Conservation (phyloP, 2,329 filamentous ascomycete genomes). For the Hymenoscyphus fructigenus region DNA sequence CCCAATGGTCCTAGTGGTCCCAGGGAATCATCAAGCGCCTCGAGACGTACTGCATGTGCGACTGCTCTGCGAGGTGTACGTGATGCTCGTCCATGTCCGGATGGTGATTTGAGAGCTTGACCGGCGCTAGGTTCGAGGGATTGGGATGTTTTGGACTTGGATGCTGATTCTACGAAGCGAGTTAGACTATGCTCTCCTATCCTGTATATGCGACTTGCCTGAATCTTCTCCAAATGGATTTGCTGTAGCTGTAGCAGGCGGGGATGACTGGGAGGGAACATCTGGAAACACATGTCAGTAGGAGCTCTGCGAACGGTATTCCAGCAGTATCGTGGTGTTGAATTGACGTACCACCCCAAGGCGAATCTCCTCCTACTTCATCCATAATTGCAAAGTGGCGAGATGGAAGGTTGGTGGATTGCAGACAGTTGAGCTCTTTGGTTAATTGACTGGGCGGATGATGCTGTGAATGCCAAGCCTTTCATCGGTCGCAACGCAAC, state of each 20-base stretch:
- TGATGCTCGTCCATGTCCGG: constrained; percentile 32
- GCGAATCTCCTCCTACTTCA: constrained; percentile 46
- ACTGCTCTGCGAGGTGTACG: constrained; percentile 58
- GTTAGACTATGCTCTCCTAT: background rate
- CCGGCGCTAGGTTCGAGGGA: constrained; percentile 24
- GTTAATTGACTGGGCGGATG: constrained; percentile 15
- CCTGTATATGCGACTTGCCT: constrained; percentile 17
- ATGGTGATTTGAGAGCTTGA: constrained; percentile 33
- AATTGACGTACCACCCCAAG: constrained; percentile 44
- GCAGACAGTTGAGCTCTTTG: constrained; percentile 12
- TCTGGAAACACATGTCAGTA: constrained; percentile 34
- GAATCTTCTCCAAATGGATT: constrained; percentile 27
- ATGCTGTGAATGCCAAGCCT: constrained; percentile 17
- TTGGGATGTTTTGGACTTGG: constrained; percentile 24
- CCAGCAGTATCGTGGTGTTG: background rate
- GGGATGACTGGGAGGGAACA: constrained; percentile 43
- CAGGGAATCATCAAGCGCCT: constrained; percentile 72
- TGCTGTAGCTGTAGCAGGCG: constrained; percentile 29
- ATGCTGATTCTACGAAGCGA: constrained; percentile 21
- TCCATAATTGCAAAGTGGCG: constrained; percentile 39
- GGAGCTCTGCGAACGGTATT: background rate
- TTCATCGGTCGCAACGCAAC: background rate
- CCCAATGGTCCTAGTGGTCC: constrained; percentile 73
- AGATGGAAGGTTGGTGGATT: constrained; percentile 15
- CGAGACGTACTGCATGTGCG: constrained; percentile 73